Conservation (phyloP, 2,329 filamentous ascomycete species). For the Macroventuria anomochaeta region DNA sequence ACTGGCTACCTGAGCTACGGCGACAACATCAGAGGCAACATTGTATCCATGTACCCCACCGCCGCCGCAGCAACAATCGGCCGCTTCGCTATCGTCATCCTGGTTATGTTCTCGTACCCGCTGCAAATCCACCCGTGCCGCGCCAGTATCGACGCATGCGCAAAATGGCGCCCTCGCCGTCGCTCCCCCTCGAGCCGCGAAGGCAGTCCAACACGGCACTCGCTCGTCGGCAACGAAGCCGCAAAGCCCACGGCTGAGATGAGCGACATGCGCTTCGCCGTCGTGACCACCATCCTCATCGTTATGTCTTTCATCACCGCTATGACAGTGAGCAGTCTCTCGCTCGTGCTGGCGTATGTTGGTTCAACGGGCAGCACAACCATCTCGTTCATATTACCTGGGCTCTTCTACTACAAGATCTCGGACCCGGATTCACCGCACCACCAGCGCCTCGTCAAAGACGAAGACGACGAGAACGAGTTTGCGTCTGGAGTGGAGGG, state of each 20-base stretch:
- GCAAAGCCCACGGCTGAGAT: conserved; percentile 61
- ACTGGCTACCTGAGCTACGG: conserved; percentile 97
- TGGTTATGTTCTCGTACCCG: conserved; percentile 96
- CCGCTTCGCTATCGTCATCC: conserved; percentile 90
- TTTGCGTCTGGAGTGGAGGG: conserved; percentile 61
- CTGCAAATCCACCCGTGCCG: conserved; percentile 95
- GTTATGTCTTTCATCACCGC: conserved; percentile 85
- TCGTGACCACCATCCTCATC: conserved; percentile 86
- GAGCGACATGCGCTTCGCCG: conserved; percentile 84
- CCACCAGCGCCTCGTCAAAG: conserved; percentile 86
- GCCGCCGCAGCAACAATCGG: conserved; percentile 88
- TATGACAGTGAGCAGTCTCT: conserved; percentile 87
- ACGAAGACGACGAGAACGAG: conserved; percentile 83
- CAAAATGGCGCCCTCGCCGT: conserved; percentile 79
- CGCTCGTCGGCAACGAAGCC: conserved; percentile 51
- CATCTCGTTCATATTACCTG: conserved; percentile 95
- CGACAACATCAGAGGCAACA: conserved; percentile 87
- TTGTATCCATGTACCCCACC: conserved; percentile 74
- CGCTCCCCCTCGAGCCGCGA: conserved; percentile 29
- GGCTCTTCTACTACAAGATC: conserved; percentile 98
- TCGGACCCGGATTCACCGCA: conserved; percentile 85
- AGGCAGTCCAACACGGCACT: conserved; percentile 51
- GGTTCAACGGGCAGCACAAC: conserved; percentile 92
- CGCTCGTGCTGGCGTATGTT: conserved; percentile 92
- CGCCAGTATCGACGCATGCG: conserved; percentile 91